Conservation (phyloP, 257 asterid genomes). For the Marsdenia floribunda region DNA sequence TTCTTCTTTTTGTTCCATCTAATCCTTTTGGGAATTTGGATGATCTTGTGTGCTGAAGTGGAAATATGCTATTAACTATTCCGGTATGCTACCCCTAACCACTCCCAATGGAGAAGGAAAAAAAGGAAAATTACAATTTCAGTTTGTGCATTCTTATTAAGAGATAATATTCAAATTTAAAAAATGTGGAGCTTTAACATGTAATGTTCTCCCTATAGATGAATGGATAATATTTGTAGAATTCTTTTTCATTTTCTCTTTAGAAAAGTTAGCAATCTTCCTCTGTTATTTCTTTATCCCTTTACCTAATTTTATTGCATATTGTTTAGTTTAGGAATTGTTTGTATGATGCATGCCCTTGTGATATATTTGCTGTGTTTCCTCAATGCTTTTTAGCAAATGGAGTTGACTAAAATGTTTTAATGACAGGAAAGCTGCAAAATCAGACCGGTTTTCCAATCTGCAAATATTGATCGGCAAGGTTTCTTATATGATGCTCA, state of each 20-base stretch:
- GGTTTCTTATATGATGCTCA: conserved; percentile 18
- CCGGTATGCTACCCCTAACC: neutral
- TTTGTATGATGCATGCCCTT: neutral
- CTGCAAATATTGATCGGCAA: conserved; percentile 26
- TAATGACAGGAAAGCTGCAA: conserved; percentile 39
- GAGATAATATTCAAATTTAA: neutral
- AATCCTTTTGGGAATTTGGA: neutral
- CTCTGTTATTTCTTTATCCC: neutral
- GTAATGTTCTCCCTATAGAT: neutral
- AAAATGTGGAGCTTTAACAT: neutral
- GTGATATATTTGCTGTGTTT: neutral
- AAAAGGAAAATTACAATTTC: no score
- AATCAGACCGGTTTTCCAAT: conserved; percentile 19
- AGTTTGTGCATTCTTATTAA: neutral
- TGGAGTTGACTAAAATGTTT: conserved; percentile 4
- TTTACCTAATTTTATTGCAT: neutral
- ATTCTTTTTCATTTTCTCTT: neutral
- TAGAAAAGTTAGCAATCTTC: neutral
- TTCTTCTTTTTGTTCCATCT: neutral
- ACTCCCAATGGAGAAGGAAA: neutral
- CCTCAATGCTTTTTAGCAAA: neutral
- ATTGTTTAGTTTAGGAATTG: neutral
- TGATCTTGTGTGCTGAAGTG: neutral
- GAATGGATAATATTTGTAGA: neutral
- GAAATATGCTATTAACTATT: neutral